Conservation (phyloP, 768 basidiomycete genomes). For the Phanerochaete carnosa region DNA sequence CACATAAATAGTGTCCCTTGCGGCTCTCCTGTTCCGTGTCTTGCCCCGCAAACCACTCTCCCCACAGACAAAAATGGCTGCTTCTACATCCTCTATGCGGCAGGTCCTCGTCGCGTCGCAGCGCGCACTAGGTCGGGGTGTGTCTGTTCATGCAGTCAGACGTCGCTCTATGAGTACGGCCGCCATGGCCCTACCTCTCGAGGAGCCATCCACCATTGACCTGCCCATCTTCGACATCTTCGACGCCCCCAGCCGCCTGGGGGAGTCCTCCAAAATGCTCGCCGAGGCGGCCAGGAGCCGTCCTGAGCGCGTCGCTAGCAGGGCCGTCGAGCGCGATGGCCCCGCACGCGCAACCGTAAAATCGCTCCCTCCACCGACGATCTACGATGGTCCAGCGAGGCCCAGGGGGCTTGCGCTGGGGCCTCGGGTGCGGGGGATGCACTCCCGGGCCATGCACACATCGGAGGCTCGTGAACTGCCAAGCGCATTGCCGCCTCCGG, state of each 20-base stretch:
- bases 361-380: slow-evolving; percentile 40
- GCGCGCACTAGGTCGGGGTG: not conserved
- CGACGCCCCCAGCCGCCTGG: slow-evolving; percentile 42
- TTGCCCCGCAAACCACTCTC: not conserved
- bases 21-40: not conserved
- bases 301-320: slow-evolving; percentile 14
- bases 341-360: not conserved
- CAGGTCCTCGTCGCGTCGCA: slow-evolving; percentile 10
- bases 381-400: slow-evolving; percentile 49
- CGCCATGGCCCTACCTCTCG: slow-evolving; percentile 10
- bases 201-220: slow-evolving; percentile 18
- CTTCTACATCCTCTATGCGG: slow-evolving; percentile 4
- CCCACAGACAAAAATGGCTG: slow-evolving; percentile 1
- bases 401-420: slow-evolving; percentile 22
- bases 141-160: not conserved
- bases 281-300: slow-evolving; percentile 8
- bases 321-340: slow-evolving; percentile 17
- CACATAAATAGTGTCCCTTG: slow-evolving; percentile 2
- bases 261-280: slow-evolving; percentile 31
- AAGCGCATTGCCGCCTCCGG: slow-evolving; percentile 29
- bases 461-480: slow-evolving; percentile 5
- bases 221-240: slow-evolving; percentile 46
- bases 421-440: slow-evolving; percentile 7
- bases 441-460: slow-evolving; percentile 4
- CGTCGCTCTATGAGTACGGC: slow-evolving; percentile 11